Base-by-base conservation (phyloP, 345 rosid genomes). In the Acer campestre region DNA sequence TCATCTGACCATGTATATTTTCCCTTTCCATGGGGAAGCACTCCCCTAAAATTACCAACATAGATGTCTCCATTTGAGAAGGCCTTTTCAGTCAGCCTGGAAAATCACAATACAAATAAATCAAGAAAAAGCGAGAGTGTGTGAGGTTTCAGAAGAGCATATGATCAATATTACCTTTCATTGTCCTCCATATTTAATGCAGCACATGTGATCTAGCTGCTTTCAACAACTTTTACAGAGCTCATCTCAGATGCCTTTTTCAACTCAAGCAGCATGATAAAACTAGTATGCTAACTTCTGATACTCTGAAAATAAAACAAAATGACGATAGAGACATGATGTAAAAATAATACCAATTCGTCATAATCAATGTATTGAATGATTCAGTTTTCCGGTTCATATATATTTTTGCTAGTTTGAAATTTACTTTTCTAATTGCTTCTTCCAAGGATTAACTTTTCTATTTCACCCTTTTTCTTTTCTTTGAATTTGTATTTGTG, bases 1-100 rank as follows among this genome's bases (percentile, higher is more conserved):
- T 90, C 91, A 84, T 89, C 91, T 1, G 56, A 75, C 98, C 99
- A 95, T 51, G 61, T 81, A 74, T 95, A 95, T 81, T 83, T 89
- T 51, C 99, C 99, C 76, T 87, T 90, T 6, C 96, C 97, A 31
- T 90, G 82, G 80, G 97, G 96, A 82, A 93, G 82, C 11, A 64
- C 40, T 76, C 93, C 96, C 81, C 81, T 86, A 66, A 88, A 87
- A 63, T 81, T 77, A 79, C 98, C 99, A 59, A 70, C 64, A 82
- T 90, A 95, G 11, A 83, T 62, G 80, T 95, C 98, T 56, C 98
- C 97, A 75, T 88, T 89, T 25, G 90, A 79, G 76, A 95, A 88
- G 44, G 71, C 77, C 82, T 81, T 84, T 61, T 83, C 76, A 40
- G 67, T 79, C 74, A 70, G 46, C 88, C 95, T 95, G 82, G 70